Base-by-base conservation (phyloP, 2,329 filamentous ascomycete genomes). In the Penicillium thymicola region DNA sequence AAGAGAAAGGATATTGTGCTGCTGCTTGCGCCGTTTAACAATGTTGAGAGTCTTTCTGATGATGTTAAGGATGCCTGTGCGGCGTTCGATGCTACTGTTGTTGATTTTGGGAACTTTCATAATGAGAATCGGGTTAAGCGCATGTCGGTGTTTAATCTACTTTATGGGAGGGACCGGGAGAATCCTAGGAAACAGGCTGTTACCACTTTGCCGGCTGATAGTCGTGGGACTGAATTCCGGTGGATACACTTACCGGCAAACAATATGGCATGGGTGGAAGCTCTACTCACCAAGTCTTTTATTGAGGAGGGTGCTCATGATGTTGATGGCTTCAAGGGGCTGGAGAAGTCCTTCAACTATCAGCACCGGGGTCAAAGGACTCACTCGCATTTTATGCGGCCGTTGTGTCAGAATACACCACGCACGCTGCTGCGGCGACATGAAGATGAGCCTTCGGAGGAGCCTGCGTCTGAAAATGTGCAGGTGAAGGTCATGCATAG, bases 321-420 rank as follows among this genome's bases (percentile, higher is more conserved):
- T 65, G 80, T 86, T 2, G 82, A 86, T 64, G 81, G 82, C 1
- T 87, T 86, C 72, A 87, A 86, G 63, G 82, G 83, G 0, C 67
- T 88, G 2, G 83, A 85, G 62, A 80, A 81, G 58, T 84, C 81
- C 4, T 85, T 87, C 59, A 81, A 80, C 42, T 83, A 86, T 60
- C 82, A 86, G 58, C 84, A 87, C 66, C 78, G 82, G 0, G 85
- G 84, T 0, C 78, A 80, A 28, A 76, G 81, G 41, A 76, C 80
- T 0, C 85, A 87, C 64, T 84, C 83, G 0, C 79, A 84, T 44
- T 87, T 85, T 60, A 87, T 87, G 84, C 75, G 85, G 38, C 81
- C 83, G 0, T 74, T 82, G 49, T 85, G 82, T 58, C 80, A 84
- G 53, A 79, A 78, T 48, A 82, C 81, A 2, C 65, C 75, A 27